A percentile compares a stretch with the other conserved stretches of the same genome.
Conservation (phyloP, 140 eudicot species). For the Stevia rebaudiana region DNA sequence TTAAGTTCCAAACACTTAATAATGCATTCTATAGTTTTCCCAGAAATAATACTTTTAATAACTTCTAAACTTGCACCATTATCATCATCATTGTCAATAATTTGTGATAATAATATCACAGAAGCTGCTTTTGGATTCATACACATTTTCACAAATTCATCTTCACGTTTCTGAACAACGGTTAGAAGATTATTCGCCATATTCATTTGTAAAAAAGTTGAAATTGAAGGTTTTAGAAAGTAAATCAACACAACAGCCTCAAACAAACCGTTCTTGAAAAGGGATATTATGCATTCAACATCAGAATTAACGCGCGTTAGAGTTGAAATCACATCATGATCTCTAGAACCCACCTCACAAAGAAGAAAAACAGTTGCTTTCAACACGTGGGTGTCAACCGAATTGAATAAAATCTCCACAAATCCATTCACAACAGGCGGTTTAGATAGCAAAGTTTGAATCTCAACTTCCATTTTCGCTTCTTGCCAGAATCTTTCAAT, state of each 20-base stretch:
- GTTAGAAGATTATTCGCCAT: constrained; percentile 36
- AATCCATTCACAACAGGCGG: constrained; percentile 65
- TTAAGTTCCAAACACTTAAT: constrained; percentile 38
- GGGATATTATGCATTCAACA: constrained; percentile 57
- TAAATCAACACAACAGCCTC: constrained; percentile 69
- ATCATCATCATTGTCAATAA: constrained; percentile 35
- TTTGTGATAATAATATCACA: constrained; percentile 39
- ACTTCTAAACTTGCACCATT: constrained; percentile 21
- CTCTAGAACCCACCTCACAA: constrained; percentile 56
- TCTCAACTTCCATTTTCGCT: constrained; percentile 36
- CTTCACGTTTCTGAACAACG: constrained; percentile 35
- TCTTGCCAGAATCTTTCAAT: constrained; percentile 58
- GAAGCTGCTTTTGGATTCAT: constrained; percentile 55
- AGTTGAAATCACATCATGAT: constrained; percentile 45
- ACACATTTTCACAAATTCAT: constrained; percentile 41
- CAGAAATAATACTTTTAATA: constrained; percentile 33
- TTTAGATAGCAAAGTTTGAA: constrained; percentile 49
- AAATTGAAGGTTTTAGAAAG: constrained; percentile 30
- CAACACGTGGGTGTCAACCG: constrained; percentile 52
- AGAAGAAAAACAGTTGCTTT: constrained; percentile 51
- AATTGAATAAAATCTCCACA: constrained; percentile 62
- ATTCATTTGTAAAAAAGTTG: constrained; percentile 37
- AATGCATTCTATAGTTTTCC: constrained; percentile 36
- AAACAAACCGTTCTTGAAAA: constrained; percentile 56
- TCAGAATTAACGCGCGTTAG: constrained; percentile 69